Conservation (phyloP, 768 basidiomycete genomes). For the Sporobolomyces pararoseus region DNA sequence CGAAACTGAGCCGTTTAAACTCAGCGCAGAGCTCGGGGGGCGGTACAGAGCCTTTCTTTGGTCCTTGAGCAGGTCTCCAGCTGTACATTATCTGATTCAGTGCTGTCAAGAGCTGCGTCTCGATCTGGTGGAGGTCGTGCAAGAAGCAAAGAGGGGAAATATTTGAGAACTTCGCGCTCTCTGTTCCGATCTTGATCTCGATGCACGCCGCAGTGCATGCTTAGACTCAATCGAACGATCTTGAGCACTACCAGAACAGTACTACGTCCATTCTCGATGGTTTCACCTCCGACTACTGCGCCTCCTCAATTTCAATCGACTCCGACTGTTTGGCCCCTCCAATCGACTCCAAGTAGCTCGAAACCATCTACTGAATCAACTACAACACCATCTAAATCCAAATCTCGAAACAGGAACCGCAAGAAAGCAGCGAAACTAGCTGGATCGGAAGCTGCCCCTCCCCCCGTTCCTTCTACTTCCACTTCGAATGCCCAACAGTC, state of each 20-base stretch:
- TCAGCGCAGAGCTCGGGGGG: too few species aligned
- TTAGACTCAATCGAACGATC: neutral
- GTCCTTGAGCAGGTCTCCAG: too few species aligned
- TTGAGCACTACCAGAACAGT: neutral
- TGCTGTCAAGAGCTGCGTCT: too few species aligned
- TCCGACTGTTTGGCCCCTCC: slow-evolving; percentile 8
- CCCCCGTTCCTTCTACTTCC: neutral
- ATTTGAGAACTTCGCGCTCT: too few species aligned
- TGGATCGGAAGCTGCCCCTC: neutral
- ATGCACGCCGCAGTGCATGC: slow-evolving; percentile 20
- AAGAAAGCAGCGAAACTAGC: neutral
- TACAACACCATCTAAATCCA: neutral
- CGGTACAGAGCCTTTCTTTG: too few species aligned
- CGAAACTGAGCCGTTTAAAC: too few species aligned
- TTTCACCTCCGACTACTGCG: neutral
- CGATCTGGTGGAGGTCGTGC: too few species aligned
- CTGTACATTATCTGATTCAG: too few species aligned
- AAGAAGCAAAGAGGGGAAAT: too few species aligned
- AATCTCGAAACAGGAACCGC: slow-evolving; percentile 1
- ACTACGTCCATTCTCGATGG: neutral
- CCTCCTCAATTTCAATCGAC: slow-evolving; percentile 12
- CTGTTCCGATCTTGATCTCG: neutral
- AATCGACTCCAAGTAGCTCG: neutral
- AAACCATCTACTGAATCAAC: neutral
- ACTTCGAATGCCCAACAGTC: neutral